A percentile compares a stretch with the other conserved stretches of the same genome.
Conservation (phyloP, 108 stramenopile genomes). For the Cyclotella baltica region DNA sequence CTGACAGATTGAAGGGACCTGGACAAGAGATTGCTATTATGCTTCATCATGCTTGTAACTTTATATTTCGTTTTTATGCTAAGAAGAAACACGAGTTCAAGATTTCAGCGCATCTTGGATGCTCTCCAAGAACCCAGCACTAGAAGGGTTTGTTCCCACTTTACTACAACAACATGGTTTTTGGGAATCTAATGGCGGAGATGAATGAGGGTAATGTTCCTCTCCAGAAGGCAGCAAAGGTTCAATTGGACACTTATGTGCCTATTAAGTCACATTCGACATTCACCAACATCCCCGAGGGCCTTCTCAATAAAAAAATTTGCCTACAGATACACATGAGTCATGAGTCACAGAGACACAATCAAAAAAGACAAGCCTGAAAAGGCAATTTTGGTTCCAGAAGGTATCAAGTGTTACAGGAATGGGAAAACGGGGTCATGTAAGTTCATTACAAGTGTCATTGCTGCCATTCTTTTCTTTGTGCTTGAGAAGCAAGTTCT, state of each 20-base stretch:
- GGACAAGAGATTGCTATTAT: no score
- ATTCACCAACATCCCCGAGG: neutral
- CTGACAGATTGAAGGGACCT: neutral
- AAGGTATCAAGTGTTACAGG: neutral
- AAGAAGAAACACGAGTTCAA: neutral
- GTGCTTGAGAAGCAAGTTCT: neutral
- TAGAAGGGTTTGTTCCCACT: neutral
- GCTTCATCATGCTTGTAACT: neutral
- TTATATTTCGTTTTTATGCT: neutral
- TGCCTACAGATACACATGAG: neutral
- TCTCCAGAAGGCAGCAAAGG: neutral
- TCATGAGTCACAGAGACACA: neutral
- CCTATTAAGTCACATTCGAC: neutral
- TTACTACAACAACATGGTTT: neutral
- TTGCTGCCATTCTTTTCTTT: neutral
- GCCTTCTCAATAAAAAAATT: neutral
- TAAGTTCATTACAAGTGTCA: neutral
- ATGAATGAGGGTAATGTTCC: neutral
- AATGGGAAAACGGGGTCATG: neutral
- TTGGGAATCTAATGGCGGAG: neutral
- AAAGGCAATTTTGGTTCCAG: neutral
- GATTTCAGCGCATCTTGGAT: neutral
- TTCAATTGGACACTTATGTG: neutral
- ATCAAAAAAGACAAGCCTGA: neutral
- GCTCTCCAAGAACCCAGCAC: neutral